Percentiles rank a stretch among this genome's conserved stretches.
phyloP scores from a whole-genome alignment of 1,284 basidiomycete species.

The Ustilago crameri region DNA sequence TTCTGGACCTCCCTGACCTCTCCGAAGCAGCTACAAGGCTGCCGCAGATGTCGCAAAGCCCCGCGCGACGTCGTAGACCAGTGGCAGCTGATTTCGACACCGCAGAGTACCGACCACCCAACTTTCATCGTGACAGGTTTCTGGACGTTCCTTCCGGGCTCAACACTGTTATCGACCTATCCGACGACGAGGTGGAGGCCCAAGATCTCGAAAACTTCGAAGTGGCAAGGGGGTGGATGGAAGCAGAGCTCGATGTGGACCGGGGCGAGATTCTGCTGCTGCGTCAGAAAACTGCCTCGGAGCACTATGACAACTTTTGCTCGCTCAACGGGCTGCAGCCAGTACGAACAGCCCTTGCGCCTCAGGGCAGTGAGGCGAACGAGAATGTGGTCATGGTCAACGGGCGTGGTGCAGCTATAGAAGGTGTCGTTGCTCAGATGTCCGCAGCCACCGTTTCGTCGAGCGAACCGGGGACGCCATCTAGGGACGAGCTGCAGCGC shows the following conservation, averaged over 20 bases:
- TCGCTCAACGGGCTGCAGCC: constrained; percentile 26
- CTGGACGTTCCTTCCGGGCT: constrained; percentile 36
- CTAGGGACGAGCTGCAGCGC: constrained; percentile 30
- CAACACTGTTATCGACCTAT: constrained; percentile 42
- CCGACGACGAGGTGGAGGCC: constrained; percentile 38
- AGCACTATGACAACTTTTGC: constrained; percentile 38
- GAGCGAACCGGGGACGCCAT: constrained; percentile 20
- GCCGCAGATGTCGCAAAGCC: background rate
- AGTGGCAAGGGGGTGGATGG: constrained; percentile 14
- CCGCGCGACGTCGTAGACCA: constrained; percentile 17
- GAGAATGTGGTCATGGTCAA: background rate
- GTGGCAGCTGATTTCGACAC: constrained; percentile 33
- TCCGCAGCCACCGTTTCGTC: constrained; percentile 4
- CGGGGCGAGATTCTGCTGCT: constrained; percentile 14
- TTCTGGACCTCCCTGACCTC: constrained; percentile 25
- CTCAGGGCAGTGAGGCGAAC: constrained; percentile 1
- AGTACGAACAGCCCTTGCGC: constrained; percentile 3
- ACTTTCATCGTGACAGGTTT: constrained; percentile 15
- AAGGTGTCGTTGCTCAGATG: constrained; percentile 9
- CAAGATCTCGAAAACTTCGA: constrained; percentile 17
- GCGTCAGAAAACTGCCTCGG: constrained; percentile 22
- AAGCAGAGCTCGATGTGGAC: constrained; percentile 9
- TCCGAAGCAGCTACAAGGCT: background rate
- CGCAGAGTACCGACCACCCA: constrained; percentile 17
- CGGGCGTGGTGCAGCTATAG: background rate